A percentile compares a stretch with the other conserved stretches of the same genome.
Evolutionary conservation across 2,329 filamentous ascomycete species (phyloP).

Genomic region (Fusarium bactridioides): DNA sequence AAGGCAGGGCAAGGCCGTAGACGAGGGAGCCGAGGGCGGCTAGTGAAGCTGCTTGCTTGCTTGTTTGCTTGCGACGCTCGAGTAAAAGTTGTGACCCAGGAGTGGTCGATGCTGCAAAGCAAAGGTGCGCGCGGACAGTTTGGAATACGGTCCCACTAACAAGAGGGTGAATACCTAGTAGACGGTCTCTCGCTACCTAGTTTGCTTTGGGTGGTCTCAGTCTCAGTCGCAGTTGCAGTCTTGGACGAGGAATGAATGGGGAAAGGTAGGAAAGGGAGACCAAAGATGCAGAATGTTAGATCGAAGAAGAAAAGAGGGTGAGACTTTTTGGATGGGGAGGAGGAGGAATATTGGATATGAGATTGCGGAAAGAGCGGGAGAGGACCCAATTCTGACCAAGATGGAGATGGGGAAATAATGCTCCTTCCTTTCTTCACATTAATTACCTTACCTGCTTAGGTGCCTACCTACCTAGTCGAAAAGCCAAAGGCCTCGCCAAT

Average conservation of each 20-base stretch:
- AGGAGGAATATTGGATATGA: slow-evolving; percentile 14
- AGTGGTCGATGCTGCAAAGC: slow-evolving; percentile 31
- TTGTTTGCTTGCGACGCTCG: slow-evolving; percentile 24
- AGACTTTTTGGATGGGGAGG: slow-evolving; percentile 2
- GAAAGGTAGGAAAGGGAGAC: background rate
- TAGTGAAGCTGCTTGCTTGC: slow-evolving; percentile 23
- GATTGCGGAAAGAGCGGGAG: slow-evolving; percentile 28
- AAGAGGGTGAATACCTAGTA: background rate
- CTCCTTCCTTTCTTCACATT: slow-evolving; percentile 22
- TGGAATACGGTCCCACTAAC: slow-evolving; percentile 13
- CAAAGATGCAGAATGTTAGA: slow-evolving; percentile 8
- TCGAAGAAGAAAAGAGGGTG: slow-evolving; percentile 4
- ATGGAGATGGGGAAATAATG: slow-evolving; percentile 29
- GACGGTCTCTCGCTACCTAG: background rate
- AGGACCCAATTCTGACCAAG: slow-evolving; percentile 20
- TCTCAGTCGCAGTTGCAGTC: slow-evolving; percentile 7
- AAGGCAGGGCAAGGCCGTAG: slow-evolving; percentile 1
- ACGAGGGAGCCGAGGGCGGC: slow-evolving; percentile 25
- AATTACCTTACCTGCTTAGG: slow-evolving; percentile 9
- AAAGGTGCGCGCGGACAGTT: slow-evolving; percentile 3
- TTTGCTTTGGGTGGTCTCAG: slow-evolving; percentile 15
- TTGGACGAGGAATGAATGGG: slow-evolving; percentile 23
- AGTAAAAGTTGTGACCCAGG: slow-evolving; percentile 19
- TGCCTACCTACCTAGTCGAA: slow-evolving; percentile 14
- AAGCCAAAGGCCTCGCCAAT: slow-evolving; percentile 24